Evolutionary conservation across 192 early-diverging fungal genomes (phyloP).

Genomic region (Coemansia sp.): DNA sequence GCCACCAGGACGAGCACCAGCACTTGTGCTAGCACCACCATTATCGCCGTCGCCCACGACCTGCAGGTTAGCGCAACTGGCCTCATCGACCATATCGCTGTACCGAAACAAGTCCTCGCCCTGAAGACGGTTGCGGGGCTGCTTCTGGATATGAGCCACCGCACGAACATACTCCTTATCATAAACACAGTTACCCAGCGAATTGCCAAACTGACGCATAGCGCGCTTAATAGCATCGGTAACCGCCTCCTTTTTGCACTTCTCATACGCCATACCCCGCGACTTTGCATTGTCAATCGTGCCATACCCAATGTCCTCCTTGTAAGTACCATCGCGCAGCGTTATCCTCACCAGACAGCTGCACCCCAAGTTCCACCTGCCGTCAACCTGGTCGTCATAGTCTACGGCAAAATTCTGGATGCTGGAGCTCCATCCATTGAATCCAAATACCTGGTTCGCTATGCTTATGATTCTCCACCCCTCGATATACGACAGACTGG

Average conservation of each 20-base stretch:
- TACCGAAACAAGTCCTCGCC: conserved; percentile 33
- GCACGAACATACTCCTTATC: conserved; percentile 68
- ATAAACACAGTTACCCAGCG: conserved; percentile 82
- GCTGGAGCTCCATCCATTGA: conserved; percentile 84
- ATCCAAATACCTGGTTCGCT: conserved; percentile 94
- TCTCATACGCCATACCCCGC: conserved; percentile 81
- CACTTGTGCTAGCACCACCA: neutral
- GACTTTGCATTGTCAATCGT: conserved; percentile 70
- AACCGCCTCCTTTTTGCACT: conserved; percentile 86
- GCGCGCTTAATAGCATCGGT: conserved; percentile 92
- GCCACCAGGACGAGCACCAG: neutral
- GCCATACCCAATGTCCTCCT: conserved; percentile 90
- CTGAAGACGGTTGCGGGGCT: conserved; percentile 25
- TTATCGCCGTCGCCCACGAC: neutral
- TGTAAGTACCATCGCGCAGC: conserved; percentile 81
- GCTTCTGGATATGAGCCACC: conserved; percentile 37
- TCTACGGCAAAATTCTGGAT: conserved; percentile 77
- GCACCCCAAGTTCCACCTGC: conserved; percentile 64
- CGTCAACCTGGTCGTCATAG: conserved; percentile 58
- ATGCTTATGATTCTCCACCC: conserved; percentile 80
- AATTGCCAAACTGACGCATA: conserved; percentile 81
- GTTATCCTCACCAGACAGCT: conserved; percentile 79
- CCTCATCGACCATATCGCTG: conserved; percentile 21
- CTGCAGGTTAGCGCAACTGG: neutral
- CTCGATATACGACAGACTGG: conserved; percentile 74